Evolutionary conservation across 192 early-diverging fungal species (phyloP).

Genomic region (Coemansia sp.): DNA sequence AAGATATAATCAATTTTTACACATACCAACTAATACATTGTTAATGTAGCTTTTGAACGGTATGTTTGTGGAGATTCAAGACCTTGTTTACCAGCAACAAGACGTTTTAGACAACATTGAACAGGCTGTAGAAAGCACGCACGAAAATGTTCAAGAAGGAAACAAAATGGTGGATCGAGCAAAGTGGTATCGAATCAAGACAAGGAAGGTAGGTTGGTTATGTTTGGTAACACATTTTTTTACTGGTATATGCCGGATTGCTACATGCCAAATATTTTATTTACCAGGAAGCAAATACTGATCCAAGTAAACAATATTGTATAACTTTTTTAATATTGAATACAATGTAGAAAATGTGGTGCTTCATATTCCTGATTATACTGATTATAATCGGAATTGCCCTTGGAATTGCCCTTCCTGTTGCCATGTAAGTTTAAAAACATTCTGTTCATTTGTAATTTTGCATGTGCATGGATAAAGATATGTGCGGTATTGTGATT

Average conservation of each 20-base stretch:
- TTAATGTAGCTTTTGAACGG: constrained; percentile 39
- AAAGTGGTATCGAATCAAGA: constrained; percentile 38
- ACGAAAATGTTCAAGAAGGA: constrained; percentile 28
- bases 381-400: constrained; percentile 42
- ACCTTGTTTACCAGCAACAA: constrained; percentile 42
- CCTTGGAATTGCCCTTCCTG: constrained; percentile 30
- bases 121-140: constrained; percentile 42
- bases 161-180: constrained; percentile 29
- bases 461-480: neutral
- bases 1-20: neutral
- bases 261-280: too few species aligned
- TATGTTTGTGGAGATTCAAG: constrained; percentile 50
- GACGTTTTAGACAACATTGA: constrained; percentile 53
- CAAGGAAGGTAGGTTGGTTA: constrained; percentile 39
- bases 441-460: neutral
- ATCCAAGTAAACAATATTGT: neutral
- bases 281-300: neutral
- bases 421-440: constrained; percentile 48
- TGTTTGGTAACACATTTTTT: neutral
- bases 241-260: neutral
- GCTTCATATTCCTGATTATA: constrained; percentile 29
- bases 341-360: constrained; percentile 49
- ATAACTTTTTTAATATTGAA: neutral
- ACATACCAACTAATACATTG: neutral
- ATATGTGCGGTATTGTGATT: neutral